phyloP scores from a whole-genome alignment of 148 eudicot genomes.

The Vaccinium corymbosum region DNA sequence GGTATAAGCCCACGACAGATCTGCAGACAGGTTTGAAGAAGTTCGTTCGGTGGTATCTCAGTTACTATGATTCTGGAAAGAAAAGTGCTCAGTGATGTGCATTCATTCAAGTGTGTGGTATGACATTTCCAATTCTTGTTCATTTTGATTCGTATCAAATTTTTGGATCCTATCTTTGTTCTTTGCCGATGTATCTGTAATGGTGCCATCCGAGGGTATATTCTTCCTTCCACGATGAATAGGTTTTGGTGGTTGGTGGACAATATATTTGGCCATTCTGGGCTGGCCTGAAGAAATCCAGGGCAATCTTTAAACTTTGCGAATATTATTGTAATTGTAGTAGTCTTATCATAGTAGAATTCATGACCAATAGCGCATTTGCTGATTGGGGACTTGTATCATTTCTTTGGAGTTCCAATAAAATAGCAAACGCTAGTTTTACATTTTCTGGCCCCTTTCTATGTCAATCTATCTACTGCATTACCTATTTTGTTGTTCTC shows the following conservation, averaged over 20 bases:
- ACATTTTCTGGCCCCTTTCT: not conserved
- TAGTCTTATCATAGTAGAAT: slow-evolving; percentile 59
- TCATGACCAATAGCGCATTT: slow-evolving; percentile 42
- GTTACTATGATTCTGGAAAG: slow-evolving; percentile 58
- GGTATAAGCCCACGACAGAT: slow-evolving; percentile 70
- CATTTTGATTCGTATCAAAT: slow-evolving; percentile 51
- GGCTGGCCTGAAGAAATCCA: slow-evolving; percentile 36
- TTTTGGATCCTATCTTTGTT: slow-evolving; percentile 33
- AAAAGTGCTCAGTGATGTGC: slow-evolving; percentile 47
- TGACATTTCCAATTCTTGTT: slow-evolving; percentile 38
- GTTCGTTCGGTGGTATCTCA: slow-evolving; percentile 71
- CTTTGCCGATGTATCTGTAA: slow-evolving; percentile 29
- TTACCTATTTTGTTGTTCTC: not conserved
- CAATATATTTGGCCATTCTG: slow-evolving; percentile 26
- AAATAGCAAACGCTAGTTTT: slow-evolving; percentile 18
- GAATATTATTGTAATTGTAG: slow-evolving; percentile 55
- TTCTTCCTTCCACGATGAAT: slow-evolving; percentile 28
- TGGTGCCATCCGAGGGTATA: slow-evolving; percentile 35
- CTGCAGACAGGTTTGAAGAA: slow-evolving; percentile 75
- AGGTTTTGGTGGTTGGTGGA: slow-evolving; percentile 36
- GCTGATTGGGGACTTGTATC: slow-evolving; percentile 39
- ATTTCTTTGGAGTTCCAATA: slow-evolving; percentile 42
- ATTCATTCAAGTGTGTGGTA: slow-evolving; percentile 27
- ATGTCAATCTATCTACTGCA: not conserved
- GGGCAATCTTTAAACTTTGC: slow-evolving; percentile 27